Percentiles rank a stretch among this genome's conserved stretches.
Evolutionary conservation across 179 eudicot species (phyloP).

Genomic region (Patellifolia procumbens): DNA sequence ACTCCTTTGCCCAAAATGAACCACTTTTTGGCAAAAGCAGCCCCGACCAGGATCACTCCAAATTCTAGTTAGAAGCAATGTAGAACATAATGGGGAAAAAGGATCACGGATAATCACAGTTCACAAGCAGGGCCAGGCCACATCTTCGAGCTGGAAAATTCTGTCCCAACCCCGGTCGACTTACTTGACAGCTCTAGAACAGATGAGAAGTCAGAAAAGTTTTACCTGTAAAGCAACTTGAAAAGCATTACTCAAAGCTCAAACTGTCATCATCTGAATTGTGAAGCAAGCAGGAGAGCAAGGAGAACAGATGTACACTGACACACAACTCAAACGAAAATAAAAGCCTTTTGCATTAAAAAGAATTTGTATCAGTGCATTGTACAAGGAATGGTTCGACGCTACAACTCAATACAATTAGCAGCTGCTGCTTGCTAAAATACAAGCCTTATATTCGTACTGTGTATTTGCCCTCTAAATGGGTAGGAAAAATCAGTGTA

Average conservation of each 20-base stretch:
- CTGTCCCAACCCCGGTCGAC: no score
- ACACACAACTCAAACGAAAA: neutral
- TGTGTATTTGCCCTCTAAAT: neutral
- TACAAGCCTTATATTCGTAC: constrained; percentile 20
- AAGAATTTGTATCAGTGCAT: constrained; percentile 24
- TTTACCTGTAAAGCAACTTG: neutral
- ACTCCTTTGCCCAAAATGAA: no score
- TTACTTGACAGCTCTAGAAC: no score
- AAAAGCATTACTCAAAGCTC: neutral
- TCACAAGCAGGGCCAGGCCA: no score
- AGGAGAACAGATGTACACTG: neutral
- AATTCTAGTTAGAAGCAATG: neutral
- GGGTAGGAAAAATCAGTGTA: constrained; percentile 13
- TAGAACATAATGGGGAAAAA: neutral
- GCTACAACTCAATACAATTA: constrained; percentile 26
- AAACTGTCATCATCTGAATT: neutral
- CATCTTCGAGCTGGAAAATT: no score
- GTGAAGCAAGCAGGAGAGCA: neutral
- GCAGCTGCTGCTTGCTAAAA: constrained; percentile 27
- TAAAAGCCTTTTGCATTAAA: constrained; percentile 1
- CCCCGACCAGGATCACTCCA: no score
- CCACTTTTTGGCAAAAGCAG: no score
- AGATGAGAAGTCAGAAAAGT: no score
- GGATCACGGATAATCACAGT: no score
- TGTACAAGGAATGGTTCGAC: constrained; percentile 22